Conservation (phyloP, 306 rosid species). For the Acacia melanoxylon region DNA sequence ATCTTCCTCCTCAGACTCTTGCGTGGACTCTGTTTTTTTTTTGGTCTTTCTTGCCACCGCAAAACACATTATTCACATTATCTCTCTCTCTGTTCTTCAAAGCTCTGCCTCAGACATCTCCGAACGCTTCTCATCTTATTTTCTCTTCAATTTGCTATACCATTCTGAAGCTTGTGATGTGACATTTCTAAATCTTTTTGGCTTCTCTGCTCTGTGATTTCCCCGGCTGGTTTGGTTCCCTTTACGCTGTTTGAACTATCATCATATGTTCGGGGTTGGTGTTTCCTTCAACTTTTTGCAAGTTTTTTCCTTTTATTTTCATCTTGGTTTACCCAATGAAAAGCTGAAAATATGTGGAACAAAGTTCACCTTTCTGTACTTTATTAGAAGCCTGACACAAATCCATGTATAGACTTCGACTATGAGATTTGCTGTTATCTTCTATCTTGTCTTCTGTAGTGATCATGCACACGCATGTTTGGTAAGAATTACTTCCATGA, state of each 20-base stretch:
- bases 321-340: neutral
- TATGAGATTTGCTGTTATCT: neutral
- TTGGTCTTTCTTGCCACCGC: neutral
- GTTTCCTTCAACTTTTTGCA: neutral
- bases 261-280: neutral
- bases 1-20: neutral
- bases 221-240: neutral
- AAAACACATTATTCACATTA: neutral
- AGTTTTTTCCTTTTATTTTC: neutral
- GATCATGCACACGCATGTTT: constrained; percentile 2
- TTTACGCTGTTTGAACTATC: neutral
- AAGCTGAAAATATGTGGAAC: neutral
- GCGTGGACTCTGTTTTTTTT: neutral
- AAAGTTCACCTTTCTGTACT: neutral
- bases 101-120: neutral
- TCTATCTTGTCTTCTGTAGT: neutral
- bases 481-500: neutral
- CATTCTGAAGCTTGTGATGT: neutral
- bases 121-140: neutral
- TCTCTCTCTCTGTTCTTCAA: neutral
- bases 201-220: neutral
- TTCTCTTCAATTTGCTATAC: neutral
- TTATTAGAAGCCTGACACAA: neutral
- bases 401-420: neutral
- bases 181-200: neutral